Evolutionary conservation across 495 filamentous ascomycete genomes (phyloP).

Genomic region (Penicillium diatomitis): DNA sequence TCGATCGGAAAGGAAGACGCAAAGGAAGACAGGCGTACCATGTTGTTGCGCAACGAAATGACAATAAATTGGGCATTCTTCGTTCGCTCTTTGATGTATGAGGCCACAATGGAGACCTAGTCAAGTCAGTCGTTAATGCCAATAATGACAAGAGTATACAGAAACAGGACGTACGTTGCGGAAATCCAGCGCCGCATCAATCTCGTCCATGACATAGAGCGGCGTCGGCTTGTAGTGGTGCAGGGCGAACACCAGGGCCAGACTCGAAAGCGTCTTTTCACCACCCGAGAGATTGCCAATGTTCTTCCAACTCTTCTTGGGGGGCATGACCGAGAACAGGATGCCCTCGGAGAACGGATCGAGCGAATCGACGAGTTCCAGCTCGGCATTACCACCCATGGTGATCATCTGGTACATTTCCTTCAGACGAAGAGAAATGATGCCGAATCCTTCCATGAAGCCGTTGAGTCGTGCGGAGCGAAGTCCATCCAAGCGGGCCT

Average conservation of each 20-base stretch:
- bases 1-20: not conserved
- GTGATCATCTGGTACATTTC: slow-evolving; percentile 99
- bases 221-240: slow-evolving; percentile 98
- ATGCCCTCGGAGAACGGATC: slow-evolving; percentile 98
- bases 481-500: slow-evolving; percentile 83
- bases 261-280: slow-evolving; percentile 90
- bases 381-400: slow-evolving; percentile 96
- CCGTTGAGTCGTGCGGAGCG: slow-evolving; percentile 83
- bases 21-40: slow-evolving; percentile 38
- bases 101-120: slow-evolving; percentile 96
- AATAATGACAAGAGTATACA: not conserved
- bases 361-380: slow-evolving; percentile 89
- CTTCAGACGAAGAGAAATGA: slow-evolving; percentile 90
- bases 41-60: slow-evolving; percentile 96
- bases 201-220: slow-evolving; percentile 99
- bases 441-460: slow-evolving; percentile 96
- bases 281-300: slow-evolving; percentile 90
- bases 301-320: slow-evolving; percentile 99
- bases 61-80: slow-evolving; percentile 99
- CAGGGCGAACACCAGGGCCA: slow-evolving; percentile 92
- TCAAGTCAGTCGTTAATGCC: slow-evolving; percentile 4
- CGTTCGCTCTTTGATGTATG: slow-evolving; percentile 96
- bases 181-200: slow-evolving; percentile 97
- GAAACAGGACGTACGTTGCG: slow-evolving; percentile 63
- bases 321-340: slow-evolving; percentile 94